Evolutionary conservation across 2,329 filamentous ascomycete species (phyloP).

Genomic region (Rhynchosporium agropyri): DNA sequence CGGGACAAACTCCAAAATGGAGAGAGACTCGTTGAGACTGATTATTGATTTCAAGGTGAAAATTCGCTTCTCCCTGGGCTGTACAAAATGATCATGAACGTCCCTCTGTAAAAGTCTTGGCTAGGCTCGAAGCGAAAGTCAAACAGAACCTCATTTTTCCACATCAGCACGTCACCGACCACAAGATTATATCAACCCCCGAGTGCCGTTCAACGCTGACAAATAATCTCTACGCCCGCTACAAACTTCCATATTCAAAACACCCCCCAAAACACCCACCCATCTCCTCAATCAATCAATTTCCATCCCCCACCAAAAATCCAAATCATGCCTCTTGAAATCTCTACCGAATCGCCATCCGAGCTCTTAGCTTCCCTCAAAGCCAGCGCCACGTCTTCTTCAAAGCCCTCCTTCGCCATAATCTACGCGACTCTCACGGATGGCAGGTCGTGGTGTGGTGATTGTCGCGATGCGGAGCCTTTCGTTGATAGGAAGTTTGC

Average conservation of each 20-base stretch:
- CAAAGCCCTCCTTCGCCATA: conserved; percentile 33
- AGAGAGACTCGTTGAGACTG: too few species aligned
- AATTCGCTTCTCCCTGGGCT: too few species aligned
- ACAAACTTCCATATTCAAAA: too few species aligned
- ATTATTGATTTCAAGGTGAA: too few species aligned
- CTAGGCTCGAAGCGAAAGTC: neutral
- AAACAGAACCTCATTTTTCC: neutral
- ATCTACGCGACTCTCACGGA: conserved; percentile 36
- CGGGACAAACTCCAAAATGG: too few species aligned
- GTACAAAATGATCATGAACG: neutral
- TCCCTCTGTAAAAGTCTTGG: neutral
- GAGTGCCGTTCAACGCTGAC: neutral
- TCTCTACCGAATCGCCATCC: conserved; percentile 20
- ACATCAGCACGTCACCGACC: conserved; percentile 1
- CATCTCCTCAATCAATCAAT: neutral
- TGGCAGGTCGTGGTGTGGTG: conserved; percentile 38
- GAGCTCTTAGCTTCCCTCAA: conserved; percentile 21
- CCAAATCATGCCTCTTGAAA: conserved; percentile 27
- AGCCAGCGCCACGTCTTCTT: conserved; percentile 23
- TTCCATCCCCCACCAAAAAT: neutral
- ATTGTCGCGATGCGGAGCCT: conserved; percentile 37
- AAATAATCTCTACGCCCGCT: neutral
- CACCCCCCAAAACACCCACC: neutral
- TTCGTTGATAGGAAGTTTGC: conserved; percentile 36
- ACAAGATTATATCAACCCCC: conserved; percentile 3